These are phyloP conservation scores for Apiotrichum brassicae DNA, from an alignment of 1,284 basidiomycete genomes.

Conservation along the genomic window DNA sequence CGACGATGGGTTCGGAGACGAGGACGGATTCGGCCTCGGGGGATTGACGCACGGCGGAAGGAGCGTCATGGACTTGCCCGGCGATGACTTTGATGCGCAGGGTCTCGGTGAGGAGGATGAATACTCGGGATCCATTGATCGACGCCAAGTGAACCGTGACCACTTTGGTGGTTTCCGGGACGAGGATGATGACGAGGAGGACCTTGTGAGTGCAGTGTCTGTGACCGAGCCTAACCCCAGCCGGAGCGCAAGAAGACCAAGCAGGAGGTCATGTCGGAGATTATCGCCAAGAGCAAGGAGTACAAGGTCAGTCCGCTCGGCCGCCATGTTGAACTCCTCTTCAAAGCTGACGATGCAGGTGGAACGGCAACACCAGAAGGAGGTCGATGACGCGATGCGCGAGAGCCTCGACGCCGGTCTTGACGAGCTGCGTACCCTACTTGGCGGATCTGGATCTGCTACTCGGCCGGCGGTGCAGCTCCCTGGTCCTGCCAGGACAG, in stretches of 20 bases:
- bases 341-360: not conserved
- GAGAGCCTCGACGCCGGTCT: conserved; percentile 85
- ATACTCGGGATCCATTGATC: conserved; percentile 62
- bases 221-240: not conserved
- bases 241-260: conserved; percentile 71
- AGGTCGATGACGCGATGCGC: conserved; percentile 78
- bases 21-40: conserved; percentile 38
- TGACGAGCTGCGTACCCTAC: conserved; percentile 69
- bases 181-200: conserved; percentile 53
- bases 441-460: conserved; percentile 57
- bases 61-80: conserved; percentile 59
- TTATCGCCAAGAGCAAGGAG: conserved; percentile 94
- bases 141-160: conserved; percentile 57
- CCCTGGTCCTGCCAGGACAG: conserved; percentile 49
- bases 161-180: conserved; percentile 83
- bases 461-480: conserved; percentile 31
- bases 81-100: conserved; percentile 77
- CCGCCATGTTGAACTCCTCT: not conserved
- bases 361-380: conserved; percentile 70
- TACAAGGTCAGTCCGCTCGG: conserved; percentile 62
- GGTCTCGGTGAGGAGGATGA: conserved; percentile 67
- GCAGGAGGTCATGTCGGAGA: conserved; percentile 95
- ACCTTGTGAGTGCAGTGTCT: conserved; percentile 28
- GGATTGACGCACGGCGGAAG: conserved; percentile 88
- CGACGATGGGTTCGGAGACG: conserved; percentile 54